phyloP scores from a whole-genome alignment of 2,329 filamentous ascomycete genomes.

The Phoma sp. region DNA sequence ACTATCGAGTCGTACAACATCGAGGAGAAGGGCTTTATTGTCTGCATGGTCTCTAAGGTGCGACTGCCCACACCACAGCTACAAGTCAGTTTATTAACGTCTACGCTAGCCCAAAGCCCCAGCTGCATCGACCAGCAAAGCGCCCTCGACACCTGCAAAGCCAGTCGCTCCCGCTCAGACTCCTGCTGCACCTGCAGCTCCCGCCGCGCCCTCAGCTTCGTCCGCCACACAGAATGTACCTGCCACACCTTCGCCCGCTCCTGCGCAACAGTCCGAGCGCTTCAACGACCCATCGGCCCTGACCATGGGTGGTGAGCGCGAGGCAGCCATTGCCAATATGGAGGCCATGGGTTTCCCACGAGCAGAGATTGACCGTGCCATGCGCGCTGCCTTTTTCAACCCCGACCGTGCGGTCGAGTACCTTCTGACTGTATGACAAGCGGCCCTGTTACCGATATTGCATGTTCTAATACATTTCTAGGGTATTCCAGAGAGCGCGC shows the following conservation, averaged over 20 bases:
- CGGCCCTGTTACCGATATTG: conserved; percentile 5
- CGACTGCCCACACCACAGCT: conserved; percentile 19
- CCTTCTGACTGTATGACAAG: conserved; percentile 73
- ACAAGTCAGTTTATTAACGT: conserved; percentile 26
- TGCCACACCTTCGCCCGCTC: conserved; percentile 58
- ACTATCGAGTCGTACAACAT: conserved; percentile 97
- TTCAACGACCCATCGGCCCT: conserved; percentile 81
- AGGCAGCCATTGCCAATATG: conserved; percentile 87
- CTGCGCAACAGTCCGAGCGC: conserved; percentile 52
- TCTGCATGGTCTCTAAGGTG: conserved; percentile 98
- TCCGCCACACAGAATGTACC: conserved; percentile 57
- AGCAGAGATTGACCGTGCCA: conserved; percentile 85
- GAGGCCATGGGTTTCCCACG: conserved; percentile 96
- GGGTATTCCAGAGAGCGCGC: conserved; percentile 88
- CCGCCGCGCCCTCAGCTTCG: conserved; percentile 48
- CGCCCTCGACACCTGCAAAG: conserved; percentile 64
- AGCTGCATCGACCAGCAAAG: conserved; percentile 55
- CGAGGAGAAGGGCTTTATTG: conserved; percentile 98
- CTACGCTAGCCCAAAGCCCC: conserved; percentile 71
- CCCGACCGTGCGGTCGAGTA: conserved; percentile 98
- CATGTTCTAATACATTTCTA: conserved; percentile 49
- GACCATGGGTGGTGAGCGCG: conserved; percentile 81
- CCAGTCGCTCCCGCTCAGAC: conserved; percentile 52
- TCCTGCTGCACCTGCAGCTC: conserved; percentile 64
- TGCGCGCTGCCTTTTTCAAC: conserved; percentile 97